Evolutionary conservation across 345 rosid genomes (phyloP).

Genomic region (Salix brachista): DNA sequence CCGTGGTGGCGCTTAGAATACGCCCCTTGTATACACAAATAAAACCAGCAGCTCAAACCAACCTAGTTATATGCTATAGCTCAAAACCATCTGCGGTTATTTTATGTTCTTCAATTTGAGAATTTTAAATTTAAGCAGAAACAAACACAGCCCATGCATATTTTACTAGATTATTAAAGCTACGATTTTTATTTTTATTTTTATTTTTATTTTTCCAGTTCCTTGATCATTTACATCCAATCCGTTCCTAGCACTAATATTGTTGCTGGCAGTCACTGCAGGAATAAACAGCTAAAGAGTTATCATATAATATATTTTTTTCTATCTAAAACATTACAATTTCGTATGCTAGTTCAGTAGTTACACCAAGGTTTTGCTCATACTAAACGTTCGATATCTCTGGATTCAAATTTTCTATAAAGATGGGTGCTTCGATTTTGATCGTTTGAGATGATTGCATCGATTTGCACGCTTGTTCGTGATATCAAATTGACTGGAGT

Average conservation of each 20-base stretch:
- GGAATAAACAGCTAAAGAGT: neutral
- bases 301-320: too few species aligned
- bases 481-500: neutral
- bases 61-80: neutral
- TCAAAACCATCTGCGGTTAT: conserved; percentile 21
- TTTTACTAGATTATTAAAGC: neutral
- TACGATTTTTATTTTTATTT: neutral
- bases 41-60: conserved; percentile 27
- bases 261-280: neutral
- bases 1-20: neutral
- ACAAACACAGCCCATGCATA: neutral
- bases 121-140: neutral
- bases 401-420: too few species aligned
- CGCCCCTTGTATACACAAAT: conserved; percentile 24
- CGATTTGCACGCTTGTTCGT: neutral
- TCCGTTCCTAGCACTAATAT: neutral
- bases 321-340: neutral
- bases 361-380: neutral
- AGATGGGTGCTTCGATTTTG: too few species aligned
- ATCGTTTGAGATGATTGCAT: neutral
- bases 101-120: neutral
- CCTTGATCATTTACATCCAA: neutral
- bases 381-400: neutral
- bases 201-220: neutral
- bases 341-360: neutral